Evolutionary conservation across 208 protist genomes (phyloP).

Genomic region (Leishmania tarentolae): DNA sequence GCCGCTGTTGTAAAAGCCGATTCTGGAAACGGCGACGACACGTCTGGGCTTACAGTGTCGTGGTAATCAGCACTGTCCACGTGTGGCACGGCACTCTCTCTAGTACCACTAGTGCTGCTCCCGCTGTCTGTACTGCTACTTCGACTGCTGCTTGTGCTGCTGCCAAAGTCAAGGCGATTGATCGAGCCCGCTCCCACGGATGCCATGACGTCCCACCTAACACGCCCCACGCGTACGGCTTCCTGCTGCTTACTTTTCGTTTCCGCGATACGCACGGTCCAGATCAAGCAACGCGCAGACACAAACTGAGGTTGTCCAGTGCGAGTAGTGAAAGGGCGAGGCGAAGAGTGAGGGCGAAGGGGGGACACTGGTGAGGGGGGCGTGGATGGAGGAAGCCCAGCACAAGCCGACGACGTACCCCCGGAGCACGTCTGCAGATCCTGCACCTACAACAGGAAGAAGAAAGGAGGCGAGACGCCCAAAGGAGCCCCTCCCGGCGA

Average conservation of each 20-base stretch:
- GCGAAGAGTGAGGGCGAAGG: neutral
- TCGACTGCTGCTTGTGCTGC: neutral
- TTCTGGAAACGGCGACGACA: neutral
- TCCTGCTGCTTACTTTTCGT: neutral
- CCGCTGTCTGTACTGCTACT: neutral
- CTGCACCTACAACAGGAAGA: neutral
- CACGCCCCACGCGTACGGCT: neutral
- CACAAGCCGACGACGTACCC: neutral
- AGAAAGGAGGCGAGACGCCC: neutral
- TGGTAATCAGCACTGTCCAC: slow-evolving; percentile 29
- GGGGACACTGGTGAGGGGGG: neutral
- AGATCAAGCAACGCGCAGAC: neutral
- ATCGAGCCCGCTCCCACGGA: neutral
- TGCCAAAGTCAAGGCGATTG: neutral
- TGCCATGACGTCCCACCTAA: neutral
- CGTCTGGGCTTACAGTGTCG: slow-evolving; percentile 14
- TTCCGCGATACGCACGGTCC: neutral
- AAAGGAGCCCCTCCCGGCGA: neutral
- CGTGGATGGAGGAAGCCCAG: neutral
- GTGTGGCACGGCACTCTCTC: neutral
- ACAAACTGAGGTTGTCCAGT: neutral
- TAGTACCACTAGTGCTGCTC: neutral
- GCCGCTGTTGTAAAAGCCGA: neutral
- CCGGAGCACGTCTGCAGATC: neutral
- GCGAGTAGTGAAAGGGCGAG: neutral